Evolutionary conservation across 768 basidiomycete species (phyloP).

Genomic region (Cystofilobasidium bisporidii): DNA sequence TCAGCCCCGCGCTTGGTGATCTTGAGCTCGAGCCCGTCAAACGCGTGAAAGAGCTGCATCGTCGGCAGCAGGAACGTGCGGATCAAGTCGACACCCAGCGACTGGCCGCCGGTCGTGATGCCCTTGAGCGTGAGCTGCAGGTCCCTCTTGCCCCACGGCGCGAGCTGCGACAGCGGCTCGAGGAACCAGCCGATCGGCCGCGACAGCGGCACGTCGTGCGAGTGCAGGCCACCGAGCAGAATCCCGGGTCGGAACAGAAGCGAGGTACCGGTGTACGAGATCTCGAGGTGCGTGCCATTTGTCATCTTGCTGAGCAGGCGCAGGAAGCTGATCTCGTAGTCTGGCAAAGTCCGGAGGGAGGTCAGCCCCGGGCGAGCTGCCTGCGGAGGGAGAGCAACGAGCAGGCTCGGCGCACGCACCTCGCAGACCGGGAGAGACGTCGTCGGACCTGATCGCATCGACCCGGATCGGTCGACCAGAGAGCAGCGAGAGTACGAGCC

Average conservation of each 20-base stretch:
- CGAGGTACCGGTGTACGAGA: slow-evolving; percentile 90
- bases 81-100: slow-evolving; percentile 81
- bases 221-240: slow-evolving; percentile 67
- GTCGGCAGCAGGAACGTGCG: slow-evolving; percentile 85
- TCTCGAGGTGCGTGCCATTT: slow-evolving; percentile 90
- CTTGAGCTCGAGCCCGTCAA: slow-evolving; percentile 82
- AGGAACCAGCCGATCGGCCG: slow-evolving; percentile 89
- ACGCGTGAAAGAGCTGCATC: slow-evolving; percentile 78
- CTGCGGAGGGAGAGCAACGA: neutral
- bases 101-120: slow-evolving; percentile 83
- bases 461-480: slow-evolving; percentile 77
- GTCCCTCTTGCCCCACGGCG: slow-evolving; percentile 83
- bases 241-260: slow-evolving; percentile 86
- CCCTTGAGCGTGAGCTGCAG: slow-evolving; percentile 72
- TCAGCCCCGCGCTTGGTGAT: slow-evolving; percentile 90
- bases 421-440: slow-evolving; percentile 90
- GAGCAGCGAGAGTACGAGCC: slow-evolving; percentile 78
- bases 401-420: slow-evolving; percentile 46
- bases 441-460: slow-evolving; percentile 76
- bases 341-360: slow-evolving; percentile 66
- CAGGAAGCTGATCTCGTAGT: slow-evolving; percentile 85
- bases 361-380: neutral
- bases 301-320: slow-evolving; percentile 80
- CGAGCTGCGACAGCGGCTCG: slow-evolving; percentile 79
- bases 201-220: slow-evolving; percentile 80